Percentiles rank a stretch among this genome's conserved stretches.
phyloP scores from a whole-genome alignment of 148 eudicot genomes.

The Pharnaceum exiguum region DNA sequence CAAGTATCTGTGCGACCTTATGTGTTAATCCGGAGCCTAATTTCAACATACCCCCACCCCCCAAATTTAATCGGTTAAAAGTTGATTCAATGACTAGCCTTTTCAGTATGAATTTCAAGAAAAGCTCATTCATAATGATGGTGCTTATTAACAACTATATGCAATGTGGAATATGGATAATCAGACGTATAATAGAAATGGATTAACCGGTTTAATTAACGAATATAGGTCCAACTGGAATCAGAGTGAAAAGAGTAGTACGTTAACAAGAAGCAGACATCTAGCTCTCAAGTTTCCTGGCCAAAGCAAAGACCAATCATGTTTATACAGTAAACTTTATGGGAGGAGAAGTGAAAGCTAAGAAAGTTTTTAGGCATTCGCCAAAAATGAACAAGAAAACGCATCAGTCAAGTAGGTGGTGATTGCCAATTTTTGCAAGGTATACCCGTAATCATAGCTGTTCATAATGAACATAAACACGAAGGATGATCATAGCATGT shows the following conservation, averaged over 20 bases:
- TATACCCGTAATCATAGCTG: constrained; percentile 17
- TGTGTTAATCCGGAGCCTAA: too few relatives aligned
- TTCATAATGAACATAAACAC: background rate
- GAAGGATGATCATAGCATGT: background rate
- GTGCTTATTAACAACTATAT: too few relatives aligned
- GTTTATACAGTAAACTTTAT: background rate
- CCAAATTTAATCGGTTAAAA: too few relatives aligned
- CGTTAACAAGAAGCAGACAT: background rate
- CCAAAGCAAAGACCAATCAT: constrained; percentile 9
- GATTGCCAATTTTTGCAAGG: constrained; percentile 9
- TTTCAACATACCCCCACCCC: too few relatives aligned
- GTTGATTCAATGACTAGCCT: too few relatives aligned
- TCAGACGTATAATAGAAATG: too few relatives aligned
- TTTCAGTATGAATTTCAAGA: too few relatives aligned
- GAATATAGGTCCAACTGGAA: background rate
- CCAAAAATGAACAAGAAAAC: background rate
- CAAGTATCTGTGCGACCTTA: too few relatives aligned
- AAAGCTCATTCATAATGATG: too few relatives aligned
- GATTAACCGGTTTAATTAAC: background rate
- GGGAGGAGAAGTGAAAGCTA: constrained; percentile 8
- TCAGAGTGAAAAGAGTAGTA: background rate
- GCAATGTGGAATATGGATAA: too few relatives aligned
- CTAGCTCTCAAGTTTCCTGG: constrained; percentile 6
- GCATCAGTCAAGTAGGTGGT: constrained; percentile 12
- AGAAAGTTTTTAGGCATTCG: constrained; percentile 3